Evolutionary conservation across 257 asterid species (phyloP), one percentile per base, ranked within the genome.

Genomic region (Salvia splendens): DNA sequence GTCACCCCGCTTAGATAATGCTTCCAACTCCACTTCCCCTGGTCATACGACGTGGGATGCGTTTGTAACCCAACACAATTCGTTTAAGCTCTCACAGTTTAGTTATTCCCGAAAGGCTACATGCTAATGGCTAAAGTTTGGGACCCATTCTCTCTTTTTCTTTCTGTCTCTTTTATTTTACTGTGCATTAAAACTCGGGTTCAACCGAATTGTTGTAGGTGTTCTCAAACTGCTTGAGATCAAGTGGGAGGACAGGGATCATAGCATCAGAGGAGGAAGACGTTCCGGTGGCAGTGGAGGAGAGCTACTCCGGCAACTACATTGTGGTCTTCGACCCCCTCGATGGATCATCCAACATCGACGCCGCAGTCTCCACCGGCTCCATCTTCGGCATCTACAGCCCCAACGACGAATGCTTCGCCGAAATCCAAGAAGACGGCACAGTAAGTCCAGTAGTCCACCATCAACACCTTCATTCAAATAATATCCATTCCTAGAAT

Each of bases 231-330:
- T 93, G 96, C 74, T 68, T 93, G 85, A 82, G 86, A 64, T 93
- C 99, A 11, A 93, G 97, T 59, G 99, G 99, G 42, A 81, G 97
- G 71, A 93, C 99, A 11, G 97, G 99, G 72, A 93, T 93, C 79
- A 93, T 93, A 57, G 97, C 99, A 14, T 93, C 99, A 0, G 99
- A 93, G 82, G 98, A 93, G 79, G 99, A 93, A 81, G 97, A 93
- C 75, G 96, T 90, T 4, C 99, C 99, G 0, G 97, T 93, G 79
- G 99, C 99, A 0, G 97, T 93, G 64, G 99, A 93, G 69, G 97
- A 93, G 77, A 93, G 90, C 74, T 93, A 90, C 68, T 93, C 97
- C 4, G 97, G 99, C 67, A 93, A 93, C 82, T 93, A 93, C 81
- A 88, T 93, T 68, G 97, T 90, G 6, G 99, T 93, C 0, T 93